These are phyloP conservation scores for Termitomyces bulborhizus DNA, from an alignment of 768 basidiomycete genomes.

Conservation along the genomic window DNA sequence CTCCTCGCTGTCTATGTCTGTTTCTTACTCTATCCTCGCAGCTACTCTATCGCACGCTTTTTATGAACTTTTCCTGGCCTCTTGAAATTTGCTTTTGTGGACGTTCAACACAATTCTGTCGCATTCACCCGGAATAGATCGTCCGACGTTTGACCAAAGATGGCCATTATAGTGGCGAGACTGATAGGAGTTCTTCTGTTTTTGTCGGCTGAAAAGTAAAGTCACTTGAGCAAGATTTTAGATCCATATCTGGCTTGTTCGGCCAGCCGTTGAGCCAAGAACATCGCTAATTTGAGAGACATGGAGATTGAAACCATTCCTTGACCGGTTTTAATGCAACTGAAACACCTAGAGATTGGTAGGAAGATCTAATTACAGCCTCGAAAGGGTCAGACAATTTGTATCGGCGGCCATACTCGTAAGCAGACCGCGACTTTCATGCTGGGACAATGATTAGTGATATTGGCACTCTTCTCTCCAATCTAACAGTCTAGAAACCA, in stretches of 20 bases:
- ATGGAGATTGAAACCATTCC: not conserved
- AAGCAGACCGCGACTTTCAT: not conserved
- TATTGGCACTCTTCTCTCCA: not conserved
- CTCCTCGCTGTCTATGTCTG: constrained; percentile 13
- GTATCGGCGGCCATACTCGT: too few species aligned
- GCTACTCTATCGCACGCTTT: constrained; percentile 31
- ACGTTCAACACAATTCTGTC: constrained; percentile 12
- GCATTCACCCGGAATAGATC: not conserved
- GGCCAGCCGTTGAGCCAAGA: not conserved
- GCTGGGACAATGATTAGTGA: too few species aligned
- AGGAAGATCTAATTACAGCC: not conserved
- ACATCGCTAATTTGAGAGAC: not conserved
- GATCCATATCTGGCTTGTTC: too few species aligned
- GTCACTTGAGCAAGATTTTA: constrained; percentile 9
- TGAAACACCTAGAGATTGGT: not conserved
- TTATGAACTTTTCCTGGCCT: constrained; percentile 24
- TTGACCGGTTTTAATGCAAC: not conserved
- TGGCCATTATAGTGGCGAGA: not conserved
- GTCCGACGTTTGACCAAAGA: constrained; percentile 7
- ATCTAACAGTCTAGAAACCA: not conserved
- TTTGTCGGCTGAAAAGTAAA: not conserved
- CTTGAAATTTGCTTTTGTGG: constrained; percentile 22
- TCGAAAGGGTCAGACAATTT: too few species aligned
- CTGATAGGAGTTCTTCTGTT: not conserved
- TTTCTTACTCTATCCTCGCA: constrained; percentile 18